Conservation (phyloP, 2,329 filamentous ascomycete genomes). For the Conoideocrella luteorostrata region DNA sequence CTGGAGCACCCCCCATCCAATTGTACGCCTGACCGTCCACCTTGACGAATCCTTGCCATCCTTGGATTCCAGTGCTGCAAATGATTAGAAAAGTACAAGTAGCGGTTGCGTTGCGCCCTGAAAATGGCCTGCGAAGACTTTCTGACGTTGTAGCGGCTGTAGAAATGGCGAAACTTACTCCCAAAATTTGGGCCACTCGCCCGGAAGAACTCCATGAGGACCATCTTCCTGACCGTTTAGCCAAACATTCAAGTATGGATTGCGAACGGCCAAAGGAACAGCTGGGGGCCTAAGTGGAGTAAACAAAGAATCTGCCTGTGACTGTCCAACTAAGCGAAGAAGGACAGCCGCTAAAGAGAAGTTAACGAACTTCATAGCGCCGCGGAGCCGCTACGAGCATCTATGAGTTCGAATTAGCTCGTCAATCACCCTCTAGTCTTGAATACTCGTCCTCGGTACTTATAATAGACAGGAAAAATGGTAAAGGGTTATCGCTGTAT, state of each 20-base stretch:
- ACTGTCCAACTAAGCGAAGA: slow-evolving; percentile 12
- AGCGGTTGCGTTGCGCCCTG: no score
- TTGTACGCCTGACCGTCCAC: slow-evolving; percentile 59
- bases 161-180: slow-evolving; percentile 38
- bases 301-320: slow-evolving; percentile 44
- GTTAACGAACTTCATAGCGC: slow-evolving; percentile 15
- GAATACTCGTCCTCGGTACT: no score
- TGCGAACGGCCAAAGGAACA: slow-evolving; percentile 65
- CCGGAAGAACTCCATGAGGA: slow-evolving; percentile 61
- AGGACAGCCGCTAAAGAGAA: slow-evolving; percentile 14
- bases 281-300: slow-evolving; percentile 59
- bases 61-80: slow-evolving; percentile 45
- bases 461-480: no score
- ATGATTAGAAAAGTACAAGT: no score
- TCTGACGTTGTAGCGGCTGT: neutral
- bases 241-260: slow-evolving; percentile 72
- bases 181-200: slow-evolving; percentile 65
- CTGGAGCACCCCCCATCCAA: slow-evolving; percentile 58
- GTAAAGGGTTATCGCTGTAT: no score
- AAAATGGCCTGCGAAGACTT: neutral
- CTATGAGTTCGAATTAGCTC: no score
- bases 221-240: slow-evolving; percentile 53
- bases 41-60: slow-evolving; percentile 63
- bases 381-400: slow-evolving; percentile 4
- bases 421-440: no score